Conservation (phyloP, 2,329 filamentous ascomycete species). For the Fusarium agapanthi region DNA sequence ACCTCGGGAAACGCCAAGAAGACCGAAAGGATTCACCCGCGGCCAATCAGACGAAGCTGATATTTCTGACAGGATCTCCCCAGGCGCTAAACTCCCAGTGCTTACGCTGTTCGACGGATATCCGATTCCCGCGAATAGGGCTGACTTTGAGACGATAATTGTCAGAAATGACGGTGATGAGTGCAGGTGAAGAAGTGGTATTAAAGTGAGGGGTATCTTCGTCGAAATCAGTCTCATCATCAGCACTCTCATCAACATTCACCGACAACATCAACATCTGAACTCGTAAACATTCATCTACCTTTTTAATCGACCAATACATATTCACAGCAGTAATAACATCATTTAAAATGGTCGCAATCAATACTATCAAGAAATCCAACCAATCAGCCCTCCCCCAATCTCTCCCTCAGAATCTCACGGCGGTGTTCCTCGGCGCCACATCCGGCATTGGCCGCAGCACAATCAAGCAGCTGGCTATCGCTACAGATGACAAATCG, state of each 20-base stretch:
- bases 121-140: constrained; percentile 5
- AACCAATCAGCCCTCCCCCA: constrained; percentile 4
- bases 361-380: constrained; percentile 14
- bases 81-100: neutral
- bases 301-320: accelerated
- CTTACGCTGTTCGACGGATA: constrained; percentile 1
- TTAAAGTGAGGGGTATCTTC: neutral
- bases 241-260: neutral
- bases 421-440: constrained; percentile 26
- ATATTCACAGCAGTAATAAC: neutral
- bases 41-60: neutral
- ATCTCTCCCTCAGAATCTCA: constrained; percentile 4
- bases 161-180: neutral
- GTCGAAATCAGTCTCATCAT: neutral
- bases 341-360: constrained; percentile 14
- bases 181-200: neutral
- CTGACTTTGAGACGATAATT: neutral
- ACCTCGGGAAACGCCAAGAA: neutral
- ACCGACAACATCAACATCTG: no score
- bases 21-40: neutral
- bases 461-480: constrained; percentile 17
- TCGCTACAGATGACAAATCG: neutral
- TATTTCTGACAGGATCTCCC: neutral
- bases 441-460: constrained; percentile 31
- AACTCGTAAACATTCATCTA: no score